phyloP scores from a whole-genome alignment of 2,329 filamentous ascomycete species.

The Xylaria sp. region DNA sequence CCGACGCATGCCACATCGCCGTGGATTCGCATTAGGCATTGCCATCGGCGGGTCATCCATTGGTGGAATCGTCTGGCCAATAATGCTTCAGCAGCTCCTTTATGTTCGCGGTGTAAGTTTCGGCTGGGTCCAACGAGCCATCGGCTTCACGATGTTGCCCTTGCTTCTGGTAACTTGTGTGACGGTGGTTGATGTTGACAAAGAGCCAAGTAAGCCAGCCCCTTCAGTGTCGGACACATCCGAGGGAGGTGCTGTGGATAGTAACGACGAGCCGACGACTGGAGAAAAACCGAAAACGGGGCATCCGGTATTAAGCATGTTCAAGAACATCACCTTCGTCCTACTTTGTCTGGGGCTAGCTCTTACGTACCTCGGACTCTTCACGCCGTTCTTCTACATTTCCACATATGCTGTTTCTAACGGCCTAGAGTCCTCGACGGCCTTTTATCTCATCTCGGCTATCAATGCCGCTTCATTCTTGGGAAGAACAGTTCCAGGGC shows the following conservation, averaged over 20 bases:
- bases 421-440: constrained; percentile 39
- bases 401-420: constrained; percentile 34
- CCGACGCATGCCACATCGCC: constrained; percentile 33
- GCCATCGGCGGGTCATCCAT: constrained; percentile 40
- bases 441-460: constrained; percentile 47
- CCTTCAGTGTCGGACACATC: neutral
- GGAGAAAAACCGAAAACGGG: constrained; percentile 4
- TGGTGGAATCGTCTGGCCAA: constrained; percentile 44
- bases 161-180: constrained; percentile 41
- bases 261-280: neutral
- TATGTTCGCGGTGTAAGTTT: constrained; percentile 38
- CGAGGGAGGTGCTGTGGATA: constrained; percentile 6
- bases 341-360: constrained; percentile 43
- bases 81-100: constrained; percentile 40
- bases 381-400: constrained; percentile 47
- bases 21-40: constrained; percentile 31
- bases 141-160: constrained; percentile 49
- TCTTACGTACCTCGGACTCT: constrained; percentile 47
- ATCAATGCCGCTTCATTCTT: constrained; percentile 47
- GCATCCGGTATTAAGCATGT: constrained; percentile 19
- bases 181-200: constrained; percentile 28
- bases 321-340: constrained; percentile 32
- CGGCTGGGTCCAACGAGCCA: constrained; percentile 39
- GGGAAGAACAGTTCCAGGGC: constrained; percentile 44
- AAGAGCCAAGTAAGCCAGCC: neutral